Evolutionary conservation across 345 rosid genomes (phyloP).

Genomic region (Eucalyptus curtisii): DNA sequence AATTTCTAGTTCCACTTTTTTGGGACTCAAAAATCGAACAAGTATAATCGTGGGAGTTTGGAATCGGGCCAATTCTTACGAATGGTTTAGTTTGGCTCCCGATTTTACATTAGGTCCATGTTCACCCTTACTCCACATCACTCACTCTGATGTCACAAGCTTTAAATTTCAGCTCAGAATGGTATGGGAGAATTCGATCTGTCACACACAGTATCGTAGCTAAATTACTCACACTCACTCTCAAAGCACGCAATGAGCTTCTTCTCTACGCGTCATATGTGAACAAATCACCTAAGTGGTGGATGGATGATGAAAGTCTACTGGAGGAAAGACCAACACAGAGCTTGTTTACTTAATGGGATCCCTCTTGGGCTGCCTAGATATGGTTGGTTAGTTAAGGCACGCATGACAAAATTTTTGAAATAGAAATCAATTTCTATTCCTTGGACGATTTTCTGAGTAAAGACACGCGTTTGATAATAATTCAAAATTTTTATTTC

Average conservation of each 20-base stretch:
- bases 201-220: fast-evolving
- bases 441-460: too few species aligned
- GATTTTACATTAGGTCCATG: too few species aligned
- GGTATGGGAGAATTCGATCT: background rate
- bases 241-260: background rate
- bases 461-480: too few species aligned
- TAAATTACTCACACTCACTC: background rate
- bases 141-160: background rate
- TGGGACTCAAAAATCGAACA: fast-evolving
- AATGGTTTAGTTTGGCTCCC: too few species aligned
- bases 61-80: fast-evolving
- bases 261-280: background rate
- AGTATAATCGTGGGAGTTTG: fast-evolving
- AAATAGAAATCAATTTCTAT: too few species aligned
- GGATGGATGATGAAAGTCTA: background rate
- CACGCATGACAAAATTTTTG: too few species aligned
- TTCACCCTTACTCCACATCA: fast-evolving
- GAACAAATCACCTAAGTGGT: background rate
- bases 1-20: too few species aligned
- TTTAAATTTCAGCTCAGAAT: background rate
- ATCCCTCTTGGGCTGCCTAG: background rate
- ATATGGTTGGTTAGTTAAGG: background rate
- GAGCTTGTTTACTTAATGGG: background rate
- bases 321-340: background rate
- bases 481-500: too few species aligned